Conservation (phyloP, 2,329 filamentous ascomycete genomes). For the Clarireedia monteithiana region DNA sequence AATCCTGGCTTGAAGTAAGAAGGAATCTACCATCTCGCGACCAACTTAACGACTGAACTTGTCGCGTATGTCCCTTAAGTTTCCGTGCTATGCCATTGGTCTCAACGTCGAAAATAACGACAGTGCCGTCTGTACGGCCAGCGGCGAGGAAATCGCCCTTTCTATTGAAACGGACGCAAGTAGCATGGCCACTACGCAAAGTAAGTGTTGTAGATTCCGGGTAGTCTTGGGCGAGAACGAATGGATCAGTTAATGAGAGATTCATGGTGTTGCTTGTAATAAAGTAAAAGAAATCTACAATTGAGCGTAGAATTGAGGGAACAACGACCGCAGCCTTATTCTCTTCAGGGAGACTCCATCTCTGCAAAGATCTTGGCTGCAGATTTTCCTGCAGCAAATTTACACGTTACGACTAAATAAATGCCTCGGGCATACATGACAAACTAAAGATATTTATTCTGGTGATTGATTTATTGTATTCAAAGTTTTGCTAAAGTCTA, state of each 20-base stretch:
- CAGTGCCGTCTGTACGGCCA: constrained; percentile 86
- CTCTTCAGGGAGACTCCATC: too few relatives aligned
- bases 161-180: constrained; percentile 78
- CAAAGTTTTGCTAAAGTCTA: too few relatives aligned
- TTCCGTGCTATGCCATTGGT: constrained; percentile 96
- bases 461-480: too few relatives aligned
- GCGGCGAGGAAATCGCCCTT: constrained; percentile 92
- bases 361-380: too few relatives aligned
- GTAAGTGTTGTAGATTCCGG: constrained; percentile 84
- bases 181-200: constrained; percentile 64
- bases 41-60: constrained; percentile 94
- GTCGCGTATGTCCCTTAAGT: constrained; percentile 83
- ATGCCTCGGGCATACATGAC: too few relatives aligned
- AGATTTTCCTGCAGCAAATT: too few relatives aligned
- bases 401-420: too few relatives aligned
- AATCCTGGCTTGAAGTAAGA: constrained; percentile 88
- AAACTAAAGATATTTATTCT: too few relatives aligned
- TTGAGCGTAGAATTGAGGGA: too few relatives aligned
- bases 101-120: constrained; percentile 95
- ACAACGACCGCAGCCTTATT: too few relatives aligned
- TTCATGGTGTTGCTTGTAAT: constrained; percentile 46
- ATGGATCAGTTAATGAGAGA: constrained; percentile 63
- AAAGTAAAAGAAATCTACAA: background rate
- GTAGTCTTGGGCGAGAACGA: constrained; percentile 70
- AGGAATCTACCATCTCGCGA: constrained; percentile 86